Evolutionary conservation across 495 filamentous ascomycete species (phyloP).

Genomic region (Talaromyces liani): DNA sequence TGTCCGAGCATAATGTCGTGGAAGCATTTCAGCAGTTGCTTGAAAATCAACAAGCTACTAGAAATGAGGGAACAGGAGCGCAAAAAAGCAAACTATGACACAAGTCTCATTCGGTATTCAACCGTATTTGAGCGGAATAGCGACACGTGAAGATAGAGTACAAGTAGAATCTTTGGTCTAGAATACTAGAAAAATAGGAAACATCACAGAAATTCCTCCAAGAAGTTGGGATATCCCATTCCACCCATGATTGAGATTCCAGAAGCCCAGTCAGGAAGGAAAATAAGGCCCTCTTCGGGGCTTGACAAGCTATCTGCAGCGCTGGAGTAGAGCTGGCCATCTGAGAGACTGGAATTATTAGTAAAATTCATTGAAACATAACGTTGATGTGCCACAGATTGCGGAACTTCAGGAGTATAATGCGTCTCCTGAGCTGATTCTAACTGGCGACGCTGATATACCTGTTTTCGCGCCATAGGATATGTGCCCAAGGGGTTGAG

Average conservation of each 20-base stretch:
- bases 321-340: not conserved
- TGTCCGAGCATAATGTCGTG: conserved; percentile 42
- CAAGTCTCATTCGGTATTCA: not conserved
- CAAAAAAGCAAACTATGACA: not conserved
- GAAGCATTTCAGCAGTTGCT: conserved; percentile 21
- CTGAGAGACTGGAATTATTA: too few relatives aligned
- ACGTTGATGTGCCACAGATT: not conserved
- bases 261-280: not conserved
- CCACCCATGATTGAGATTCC: conserved; percentile 3
- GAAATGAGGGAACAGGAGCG: not conserved
- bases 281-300: not conserved
- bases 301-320: not conserved
- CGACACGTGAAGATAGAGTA: not conserved
- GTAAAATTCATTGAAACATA: too few relatives aligned
- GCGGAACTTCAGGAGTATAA: not conserved
- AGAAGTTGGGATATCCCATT: conserved; percentile 1
- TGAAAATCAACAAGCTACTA: not conserved
- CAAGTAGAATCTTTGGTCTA: not conserved
- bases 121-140: not conserved
- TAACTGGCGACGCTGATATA: not conserved
- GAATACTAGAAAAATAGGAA: not conserved
- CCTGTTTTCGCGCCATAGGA: not conserved
- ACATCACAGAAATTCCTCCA: not conserved
- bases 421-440: not conserved
- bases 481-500: conserved; percentile 3